These are phyloP conservation scores for Eutrema salsugineum DNA, from an alignment of 441 rosid genomes.

Conservation along the genomic window DNA sequence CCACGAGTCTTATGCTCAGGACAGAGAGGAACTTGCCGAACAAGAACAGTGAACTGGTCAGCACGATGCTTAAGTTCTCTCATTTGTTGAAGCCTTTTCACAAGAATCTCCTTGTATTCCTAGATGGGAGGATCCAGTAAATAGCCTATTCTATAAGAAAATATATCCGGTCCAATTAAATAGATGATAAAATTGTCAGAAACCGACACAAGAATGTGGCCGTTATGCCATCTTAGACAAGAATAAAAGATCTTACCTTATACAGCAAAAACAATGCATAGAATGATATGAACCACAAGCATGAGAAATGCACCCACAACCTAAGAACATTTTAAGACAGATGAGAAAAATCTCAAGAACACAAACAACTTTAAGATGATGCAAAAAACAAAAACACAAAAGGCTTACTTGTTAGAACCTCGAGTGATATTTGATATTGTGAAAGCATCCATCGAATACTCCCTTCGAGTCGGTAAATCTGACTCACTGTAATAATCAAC, in stretches of 20 bases:
- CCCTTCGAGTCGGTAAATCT: slow-evolving; percentile 36
- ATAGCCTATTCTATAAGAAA: slow-evolving; percentile 28
- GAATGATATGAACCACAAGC: slow-evolving; percentile 77
- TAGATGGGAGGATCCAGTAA: slow-evolving; percentile 43
- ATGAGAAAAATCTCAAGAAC: neutral
- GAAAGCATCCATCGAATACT: slow-evolving; percentile 62
- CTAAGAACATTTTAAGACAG: slow-evolving; percentile 33
- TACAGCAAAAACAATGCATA: slow-evolving; percentile 64
- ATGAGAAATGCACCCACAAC: slow-evolving; percentile 92
- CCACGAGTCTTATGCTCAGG: slow-evolving; percentile 48
- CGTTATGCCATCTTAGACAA: neutral
- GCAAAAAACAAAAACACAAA: neutral
- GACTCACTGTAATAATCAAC: slow-evolving; percentile 61
- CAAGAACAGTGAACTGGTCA: slow-evolving; percentile 76
- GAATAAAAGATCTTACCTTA: slow-evolving; percentile 48
- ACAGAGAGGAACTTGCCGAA: slow-evolving; percentile 75
- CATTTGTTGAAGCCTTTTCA: slow-evolving; percentile 58
- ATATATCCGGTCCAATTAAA: slow-evolving; percentile 8
- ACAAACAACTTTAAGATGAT: neutral
- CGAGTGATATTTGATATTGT: slow-evolving; percentile 62
- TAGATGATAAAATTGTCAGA: neutral
- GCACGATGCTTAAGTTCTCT: slow-evolving; percentile 51
- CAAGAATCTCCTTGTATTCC: slow-evolving; percentile 69
- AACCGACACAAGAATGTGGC: neutral
- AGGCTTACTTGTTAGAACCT: slow-evolving; percentile 69